Base-by-base conservation (phyloP, 2,329 filamentous ascomycete genomes). In the Huntiella savannae region DNA sequence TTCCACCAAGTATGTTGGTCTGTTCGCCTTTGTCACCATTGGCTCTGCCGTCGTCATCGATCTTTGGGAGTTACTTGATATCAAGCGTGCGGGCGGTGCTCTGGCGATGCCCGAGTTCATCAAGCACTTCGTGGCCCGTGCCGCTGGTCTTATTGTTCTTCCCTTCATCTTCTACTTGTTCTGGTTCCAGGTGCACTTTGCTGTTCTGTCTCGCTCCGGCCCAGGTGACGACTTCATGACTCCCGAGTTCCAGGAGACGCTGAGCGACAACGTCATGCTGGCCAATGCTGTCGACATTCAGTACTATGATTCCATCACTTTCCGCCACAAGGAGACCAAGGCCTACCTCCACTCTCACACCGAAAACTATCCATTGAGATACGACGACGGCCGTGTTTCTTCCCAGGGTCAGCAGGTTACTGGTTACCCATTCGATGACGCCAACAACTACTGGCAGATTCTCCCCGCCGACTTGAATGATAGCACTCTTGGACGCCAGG, bases 111-210 rank as follows among this genome's bases (percentile, higher is more conserved):
- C 74, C 42, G 71, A 82, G 37, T 96, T 95, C 59, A 75, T 70
- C 53, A 88, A 92, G 66, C 91, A 98, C 64, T 92, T 98, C 59
- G 73, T 68, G 35, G 91, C 91, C 52, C 82, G 91, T 45, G 75
- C 79, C n/a, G 68, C 92, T 52, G 87, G 82, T 11, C 69, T 98
- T 47, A 84, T 96, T 55, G 60, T 94, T 54, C 75, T 96, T 54
- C 91, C 91, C 11, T 95, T 98, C 70, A 70, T 96, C 57, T 92
- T 98, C 64, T 98, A 98, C 63, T 75, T 98, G 40, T 96, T 98
- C 71, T 98, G 91, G 91, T 98, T 98, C 78, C 91, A 98, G 70
- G 87, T 98, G 28, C 91, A 98, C 66, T 98, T 98, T 62, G 72
- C 84, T 39, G 84, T 98, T 55, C 71, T 98, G 52, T 80, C 67